phyloP scores from a whole-genome alignment of 2,329 filamentous ascomycete genomes.

The Colletotrichum sp. region DNA sequence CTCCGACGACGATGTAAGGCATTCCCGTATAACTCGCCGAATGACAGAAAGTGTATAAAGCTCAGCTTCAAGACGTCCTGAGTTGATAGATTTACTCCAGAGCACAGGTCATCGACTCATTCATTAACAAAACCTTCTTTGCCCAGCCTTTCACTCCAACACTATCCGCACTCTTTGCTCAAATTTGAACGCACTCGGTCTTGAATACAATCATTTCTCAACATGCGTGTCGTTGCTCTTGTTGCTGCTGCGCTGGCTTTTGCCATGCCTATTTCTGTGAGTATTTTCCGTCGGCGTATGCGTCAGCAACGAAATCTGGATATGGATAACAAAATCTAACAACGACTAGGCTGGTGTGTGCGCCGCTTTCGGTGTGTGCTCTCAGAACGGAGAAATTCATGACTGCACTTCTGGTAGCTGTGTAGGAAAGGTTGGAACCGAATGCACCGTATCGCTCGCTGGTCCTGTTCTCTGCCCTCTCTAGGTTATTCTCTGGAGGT shows the following conservation, averaged over 20 bases:
- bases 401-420: background rate
- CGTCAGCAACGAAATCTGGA: too few species aligned
- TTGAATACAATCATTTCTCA: background rate
- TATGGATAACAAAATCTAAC: background rate
- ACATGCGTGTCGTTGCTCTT: background rate
- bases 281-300: background rate
- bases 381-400: background rate
- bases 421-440: background rate
- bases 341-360: background rate
- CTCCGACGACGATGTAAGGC: background rate
- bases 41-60: background rate
- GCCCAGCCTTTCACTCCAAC: background rate
- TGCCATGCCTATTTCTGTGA: background rate
- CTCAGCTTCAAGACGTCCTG: background rate
- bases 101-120: rapidly evolving
- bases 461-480: background rate
- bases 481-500: too few species aligned
- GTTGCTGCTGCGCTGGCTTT: background rate
- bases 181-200: background rate
- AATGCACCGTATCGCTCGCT: rapidly evolving
- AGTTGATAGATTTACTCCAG: too few species aligned
- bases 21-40: rapidly evolving
- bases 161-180: rapidly evolving
- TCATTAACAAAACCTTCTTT: background rate
- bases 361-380: background rate